phyloP scores from a whole-genome alignment of 345 rosid species.

The Cochlearia excelsa region DNA sequence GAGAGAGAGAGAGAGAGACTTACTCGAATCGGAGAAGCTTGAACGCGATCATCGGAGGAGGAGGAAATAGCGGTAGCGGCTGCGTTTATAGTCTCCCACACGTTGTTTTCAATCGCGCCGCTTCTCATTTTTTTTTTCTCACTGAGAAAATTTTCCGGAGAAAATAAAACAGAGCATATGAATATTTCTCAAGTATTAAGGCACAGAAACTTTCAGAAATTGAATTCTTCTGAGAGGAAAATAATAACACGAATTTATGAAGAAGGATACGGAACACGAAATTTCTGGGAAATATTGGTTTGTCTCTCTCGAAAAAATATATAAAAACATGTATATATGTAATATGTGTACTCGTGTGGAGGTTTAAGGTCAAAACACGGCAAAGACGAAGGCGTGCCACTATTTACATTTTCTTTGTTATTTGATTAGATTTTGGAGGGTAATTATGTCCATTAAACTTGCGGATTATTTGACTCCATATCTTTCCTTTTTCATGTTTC shows the following conservation, averaged over 20 bases:
- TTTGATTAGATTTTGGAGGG: constrained; percentile 13
- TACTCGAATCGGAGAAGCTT: constrained; percentile 37
- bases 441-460: constrained; percentile 16
- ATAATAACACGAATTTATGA: not conserved
- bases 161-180: constrained; percentile 35
- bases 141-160: constrained; percentile 26
- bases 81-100: constrained; percentile 70
- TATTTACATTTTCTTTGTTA: constrained; percentile 21
- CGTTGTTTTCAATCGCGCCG: constrained; percentile 42
- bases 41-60: constrained; percentile 67
- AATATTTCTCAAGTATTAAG: constrained; percentile 20
- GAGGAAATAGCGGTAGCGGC: constrained; percentile 85
- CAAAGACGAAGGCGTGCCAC: constrained; percentile 35
- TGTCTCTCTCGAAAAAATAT: constrained; percentile 6
- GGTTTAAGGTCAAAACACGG: constrained; percentile 44
- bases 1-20: not conserved
- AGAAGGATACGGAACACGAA: constrained; percentile 32
- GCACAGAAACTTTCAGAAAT: constrained; percentile 8
- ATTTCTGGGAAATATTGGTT: constrained; percentile 33
- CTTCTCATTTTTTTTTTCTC: constrained; percentile 40
- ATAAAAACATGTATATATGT: constrained; percentile 2
- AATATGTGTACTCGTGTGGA: not conserved
- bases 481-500: not conserved
- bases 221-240: constrained; percentile 15
- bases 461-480: constrained; percentile 26